A percentile compares a stretch with the other conserved stretches of the same genome.
Conservation (phyloP, 495 filamentous ascomycete species). For the Penicillium lividum region DNA sequence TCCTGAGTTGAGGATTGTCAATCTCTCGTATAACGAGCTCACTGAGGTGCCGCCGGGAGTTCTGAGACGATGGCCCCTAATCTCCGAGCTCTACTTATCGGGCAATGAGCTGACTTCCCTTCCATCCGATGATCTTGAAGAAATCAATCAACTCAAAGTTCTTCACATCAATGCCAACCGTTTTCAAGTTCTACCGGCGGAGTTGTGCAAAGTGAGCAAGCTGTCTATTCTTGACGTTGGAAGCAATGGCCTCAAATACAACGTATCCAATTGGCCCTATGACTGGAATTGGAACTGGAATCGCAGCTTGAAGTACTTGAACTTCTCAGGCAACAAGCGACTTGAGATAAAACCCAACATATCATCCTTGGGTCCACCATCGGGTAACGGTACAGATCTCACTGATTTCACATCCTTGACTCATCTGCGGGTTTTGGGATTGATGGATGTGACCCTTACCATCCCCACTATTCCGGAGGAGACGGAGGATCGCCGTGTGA, state of each 20-base stretch:
- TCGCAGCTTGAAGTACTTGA: conserved; percentile 88
- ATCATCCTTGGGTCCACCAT: conserved; percentile 42
- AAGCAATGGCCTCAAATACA: conserved; percentile 97
- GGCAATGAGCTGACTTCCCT: conserved; percentile 91
- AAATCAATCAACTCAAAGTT: conserved; percentile 79
- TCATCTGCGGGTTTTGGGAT: conserved; percentile 84
- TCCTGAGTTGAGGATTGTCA: conserved; percentile 82
- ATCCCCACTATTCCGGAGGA: conserved; percentile 92
- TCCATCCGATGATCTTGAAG: conserved; percentile 92
- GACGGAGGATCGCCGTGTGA: conserved; percentile 90
- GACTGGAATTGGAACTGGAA: conserved; percentile 99
- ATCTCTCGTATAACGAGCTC: conserved; percentile 92
- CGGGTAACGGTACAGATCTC: conserved; percentile 66
- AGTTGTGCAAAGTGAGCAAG: conserved; percentile 91
- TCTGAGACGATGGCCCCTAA: conserved; percentile 80
- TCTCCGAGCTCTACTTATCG: conserved; percentile 91
- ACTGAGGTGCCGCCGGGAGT: conserved; percentile 88
- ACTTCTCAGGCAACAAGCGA: conserved; percentile 95
- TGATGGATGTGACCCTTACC: conserved; percentile 97
- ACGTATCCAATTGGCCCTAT: conserved; percentile 98
- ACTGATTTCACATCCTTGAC: conserved; percentile 86
- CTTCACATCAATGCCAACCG: conserved; percentile 97
- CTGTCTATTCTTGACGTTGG: conserved; percentile 89
- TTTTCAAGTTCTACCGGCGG: conserved; percentile 93
- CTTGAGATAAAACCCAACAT: conserved; percentile 92